Conservation (phyloP, 345 rosid genomes). For the Combretum micranthum region DNA sequence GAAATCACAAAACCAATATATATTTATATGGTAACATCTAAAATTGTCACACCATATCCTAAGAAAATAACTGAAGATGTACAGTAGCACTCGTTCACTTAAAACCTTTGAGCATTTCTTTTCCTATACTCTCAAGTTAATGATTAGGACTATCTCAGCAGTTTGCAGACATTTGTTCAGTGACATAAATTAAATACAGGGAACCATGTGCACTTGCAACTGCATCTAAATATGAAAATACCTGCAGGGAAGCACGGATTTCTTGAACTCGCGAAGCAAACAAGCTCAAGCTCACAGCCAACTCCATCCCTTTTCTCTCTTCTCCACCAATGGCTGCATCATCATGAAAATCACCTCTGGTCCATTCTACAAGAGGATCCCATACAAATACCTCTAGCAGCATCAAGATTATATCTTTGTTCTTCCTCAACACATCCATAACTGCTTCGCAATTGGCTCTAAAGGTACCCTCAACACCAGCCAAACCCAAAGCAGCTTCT, state of each 20-base stretch:
- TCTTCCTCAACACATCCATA: constrained; percentile 64
- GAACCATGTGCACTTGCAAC: too few relatives aligned
- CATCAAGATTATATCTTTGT: constrained; percentile 78
- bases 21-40: too few relatives aligned
- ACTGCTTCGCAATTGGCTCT: constrained; percentile 84
- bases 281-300: constrained; percentile 93
- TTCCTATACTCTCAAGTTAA: too few relatives aligned
- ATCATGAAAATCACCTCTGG: constrained; percentile 90
- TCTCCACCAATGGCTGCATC: constrained; percentile 95
- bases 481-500: constrained; percentile 80
- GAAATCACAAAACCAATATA: too few relatives aligned
- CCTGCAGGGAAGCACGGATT: constrained; percentile 92
- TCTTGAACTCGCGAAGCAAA: constrained; percentile 96
- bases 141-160: too few relatives aligned
- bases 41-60: too few relatives aligned
- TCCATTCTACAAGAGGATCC: constrained; percentile 99
- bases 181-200: too few relatives aligned
- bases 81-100: too few relatives aligned
- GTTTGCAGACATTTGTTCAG: too few relatives aligned
- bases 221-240: constrained; percentile 9
- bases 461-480: constrained; percentile 82
- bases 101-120: too few relatives aligned
- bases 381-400: constrained; percentile 85
- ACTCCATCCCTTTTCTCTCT: constrained; percentile 98
- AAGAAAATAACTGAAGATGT: too few relatives aligned